A percentile compares a stretch with the other conserved stretches of the same genome.
These are phyloP conservation scores for Aspergillus sojae DNA, from an alignment of 2,329 filamentous ascomycete genomes.

Conservation along the genomic window DNA sequence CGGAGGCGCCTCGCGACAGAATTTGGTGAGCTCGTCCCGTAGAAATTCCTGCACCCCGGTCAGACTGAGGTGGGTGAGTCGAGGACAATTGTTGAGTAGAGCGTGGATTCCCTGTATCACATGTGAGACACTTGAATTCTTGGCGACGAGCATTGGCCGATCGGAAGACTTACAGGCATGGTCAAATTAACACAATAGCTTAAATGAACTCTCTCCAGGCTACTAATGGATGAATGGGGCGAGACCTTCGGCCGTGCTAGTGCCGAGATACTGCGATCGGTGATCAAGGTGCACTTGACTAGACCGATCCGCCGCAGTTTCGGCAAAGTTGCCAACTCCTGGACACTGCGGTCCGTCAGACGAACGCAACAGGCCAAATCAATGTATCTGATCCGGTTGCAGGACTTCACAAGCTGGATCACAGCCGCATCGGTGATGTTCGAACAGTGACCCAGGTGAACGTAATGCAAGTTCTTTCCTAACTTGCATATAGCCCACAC, in stretches of 20 bases:
- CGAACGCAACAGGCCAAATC: slow-evolving; percentile 93
- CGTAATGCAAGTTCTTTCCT: slow-evolving; percentile 94
- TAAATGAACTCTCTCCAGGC: slow-evolving; percentile 88
- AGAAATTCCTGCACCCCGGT: slow-evolving; percentile 93
- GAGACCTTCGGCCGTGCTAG: slow-evolving; percentile 67
- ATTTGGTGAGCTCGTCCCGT: slow-evolving; percentile 77
- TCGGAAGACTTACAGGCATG: slow-evolving; percentile 64
- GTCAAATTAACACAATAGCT: slow-evolving; percentile 91
- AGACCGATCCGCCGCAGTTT: slow-evolving; percentile 94
- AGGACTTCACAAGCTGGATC: slow-evolving; percentile 76
- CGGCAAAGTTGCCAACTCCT: slow-evolving; percentile 78
- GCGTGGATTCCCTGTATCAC: slow-evolving; percentile 76
- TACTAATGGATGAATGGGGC: slow-evolving; percentile 63
- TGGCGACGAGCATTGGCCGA: background rate
- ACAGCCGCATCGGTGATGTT: slow-evolving; percentile 90
- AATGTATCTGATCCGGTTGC: slow-evolving; percentile 95
- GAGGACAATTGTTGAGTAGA: slow-evolving; percentile 86
- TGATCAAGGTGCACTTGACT: slow-evolving; percentile 90
- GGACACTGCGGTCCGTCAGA: slow-evolving; percentile 85
- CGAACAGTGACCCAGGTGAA: slow-evolving; percentile 91
- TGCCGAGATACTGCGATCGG: slow-evolving; percentile 83
- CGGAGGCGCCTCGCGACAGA: slow-evolving; percentile 81
- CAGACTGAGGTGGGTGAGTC: slow-evolving; percentile 89
- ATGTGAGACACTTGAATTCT: slow-evolving; percentile 5
- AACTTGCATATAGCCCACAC: slow-evolving; percentile 85